Evolutionary conservation across 345 rosid species (phyloP).

Genomic region (Crucihimalaya himalaica): DNA sequence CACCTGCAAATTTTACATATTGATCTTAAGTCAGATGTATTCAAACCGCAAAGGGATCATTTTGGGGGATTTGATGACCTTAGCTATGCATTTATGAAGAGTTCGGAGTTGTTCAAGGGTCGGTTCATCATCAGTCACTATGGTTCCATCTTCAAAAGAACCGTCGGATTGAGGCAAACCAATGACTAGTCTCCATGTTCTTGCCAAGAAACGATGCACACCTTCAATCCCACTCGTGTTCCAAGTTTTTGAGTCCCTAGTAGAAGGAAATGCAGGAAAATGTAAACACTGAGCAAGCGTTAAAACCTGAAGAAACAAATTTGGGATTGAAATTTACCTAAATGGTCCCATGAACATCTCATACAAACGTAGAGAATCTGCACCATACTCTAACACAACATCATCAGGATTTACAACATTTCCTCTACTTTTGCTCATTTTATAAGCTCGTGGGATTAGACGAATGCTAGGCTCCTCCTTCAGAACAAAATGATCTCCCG

Average conservation of each 20-base stretch:
- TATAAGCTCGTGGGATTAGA: constrained; percentile 72
- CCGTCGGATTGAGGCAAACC: constrained; percentile 67
- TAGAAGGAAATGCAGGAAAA: constrained; percentile 20
- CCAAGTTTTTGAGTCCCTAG: constrained; percentile 95
- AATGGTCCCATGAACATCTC: constrained; percentile 99
- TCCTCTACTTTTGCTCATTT: constrained; percentile 99
- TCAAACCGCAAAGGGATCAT: neutral
- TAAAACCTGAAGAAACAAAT: neutral
- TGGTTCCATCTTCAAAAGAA: constrained; percentile 59
- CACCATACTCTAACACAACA: constrained; percentile 83
- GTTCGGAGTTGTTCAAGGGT: constrained; percentile 66
- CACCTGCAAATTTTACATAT: constrained; percentile 49
- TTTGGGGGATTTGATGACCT: constrained; percentile 47
- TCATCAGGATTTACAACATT: constrained; percentile 96
- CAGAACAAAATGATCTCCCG: constrained; percentile 75
- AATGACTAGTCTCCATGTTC: constrained; percentile 85
- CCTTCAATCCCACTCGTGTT: constrained; percentile 95
- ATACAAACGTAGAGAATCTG: constrained; percentile 91
- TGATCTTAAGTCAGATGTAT: neutral
- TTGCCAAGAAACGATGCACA: constrained; percentile 82
- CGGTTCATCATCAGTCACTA: constrained; percentile 66
- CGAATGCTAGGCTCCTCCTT: constrained; percentile 64
- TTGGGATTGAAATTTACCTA: constrained; percentile 47
- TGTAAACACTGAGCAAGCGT: neutral
- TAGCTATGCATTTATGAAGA: constrained; percentile 85